These are phyloP conservation scores for Hippophae tibetana DNA, from an alignment of 306 rosid genomes.

Conservation along the genomic window DNA sequence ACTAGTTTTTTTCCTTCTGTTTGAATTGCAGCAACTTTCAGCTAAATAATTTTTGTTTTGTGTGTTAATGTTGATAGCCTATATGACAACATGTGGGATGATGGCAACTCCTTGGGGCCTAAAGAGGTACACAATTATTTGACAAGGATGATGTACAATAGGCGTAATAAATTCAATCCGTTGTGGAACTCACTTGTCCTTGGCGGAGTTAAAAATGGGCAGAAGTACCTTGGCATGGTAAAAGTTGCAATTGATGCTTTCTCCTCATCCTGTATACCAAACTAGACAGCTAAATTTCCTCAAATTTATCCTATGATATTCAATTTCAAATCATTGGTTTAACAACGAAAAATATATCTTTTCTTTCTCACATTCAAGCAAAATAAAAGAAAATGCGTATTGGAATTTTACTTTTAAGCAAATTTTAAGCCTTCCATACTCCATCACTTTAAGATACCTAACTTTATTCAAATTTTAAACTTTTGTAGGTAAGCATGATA, in stretches of 20 bases:
- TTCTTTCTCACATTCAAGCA: no score
- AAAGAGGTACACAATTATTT: constrained; percentile 57
- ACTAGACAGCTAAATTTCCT: no score
- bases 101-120: constrained; percentile 58
- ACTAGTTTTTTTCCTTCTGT: not conserved
- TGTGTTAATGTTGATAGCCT: constrained; percentile 39
- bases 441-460: no score
- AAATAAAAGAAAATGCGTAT: no score
- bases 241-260: constrained; percentile 10
- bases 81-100: constrained; percentile 79
- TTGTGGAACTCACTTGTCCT: constrained; percentile 56
- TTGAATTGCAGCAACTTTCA: not conserved
- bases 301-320: no score
- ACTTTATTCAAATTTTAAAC: not conserved
- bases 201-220: constrained; percentile 51
- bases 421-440: no score
- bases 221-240: constrained; percentile 70
- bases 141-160: constrained; percentile 54
- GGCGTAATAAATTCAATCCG: constrained; percentile 56
- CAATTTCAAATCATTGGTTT: no score
- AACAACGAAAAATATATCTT: no score
- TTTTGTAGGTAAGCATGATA: constrained; percentile 79
- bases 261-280: not conserved
- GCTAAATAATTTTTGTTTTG: constrained; percentile 8
- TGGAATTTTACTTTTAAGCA: no score